A percentile compares a stretch with the other conserved stretches of the same genome.
phyloP scores from a whole-genome alignment of 2,329 filamentous ascomycete species.

The Stagonosporopsis rhizophila region DNA sequence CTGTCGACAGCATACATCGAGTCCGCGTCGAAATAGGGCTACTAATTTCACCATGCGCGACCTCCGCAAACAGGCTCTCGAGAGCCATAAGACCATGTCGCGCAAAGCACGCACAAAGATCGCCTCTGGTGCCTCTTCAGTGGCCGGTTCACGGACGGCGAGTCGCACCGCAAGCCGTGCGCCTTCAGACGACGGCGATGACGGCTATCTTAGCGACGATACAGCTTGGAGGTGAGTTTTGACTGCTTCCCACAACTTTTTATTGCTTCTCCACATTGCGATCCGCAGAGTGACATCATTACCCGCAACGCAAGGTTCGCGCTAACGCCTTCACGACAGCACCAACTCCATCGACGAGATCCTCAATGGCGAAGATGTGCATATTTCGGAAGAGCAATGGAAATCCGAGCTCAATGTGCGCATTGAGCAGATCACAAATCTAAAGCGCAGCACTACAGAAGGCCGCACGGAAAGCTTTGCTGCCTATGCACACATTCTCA shows the following conservation, averaged over 20 bases:
- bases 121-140: conserved; percentile 64
- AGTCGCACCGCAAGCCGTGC: conserved; percentile 65
- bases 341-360: conserved; percentile 73
- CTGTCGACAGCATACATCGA: conserved; percentile 4
- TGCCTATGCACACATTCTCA: conserved; percentile 70
- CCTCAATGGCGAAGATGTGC: conserved; percentile 58
- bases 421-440: conserved; percentile 74
- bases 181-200: conserved; percentile 70
- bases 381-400: conserved; percentile 62
- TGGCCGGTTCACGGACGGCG: conserved; percentile 60
- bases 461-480: conserved; percentile 71
- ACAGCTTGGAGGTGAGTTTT: conserved; percentile 63
- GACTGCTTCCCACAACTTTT: background rate
- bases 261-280: conserved; percentile 20
- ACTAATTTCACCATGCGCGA: conserved; percentile 62
- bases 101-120: conserved; percentile 68
- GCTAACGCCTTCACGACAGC: conserved; percentile 49
- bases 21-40: background rate
- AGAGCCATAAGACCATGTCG: conserved; percentile 75
- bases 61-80: conserved; percentile 70
- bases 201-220: conserved; percentile 62
- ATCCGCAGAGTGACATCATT: conserved; percentile 38
- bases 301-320: conserved; percentile 19
- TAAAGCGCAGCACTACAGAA: conserved; percentile 78
- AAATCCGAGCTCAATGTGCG: conserved; percentile 68